A percentile compares a stretch with the other conserved stretches of the same genome.
Conservation (phyloP, 2,329 filamentous ascomycete genomes). For the Geosmithia putterillii region DNA sequence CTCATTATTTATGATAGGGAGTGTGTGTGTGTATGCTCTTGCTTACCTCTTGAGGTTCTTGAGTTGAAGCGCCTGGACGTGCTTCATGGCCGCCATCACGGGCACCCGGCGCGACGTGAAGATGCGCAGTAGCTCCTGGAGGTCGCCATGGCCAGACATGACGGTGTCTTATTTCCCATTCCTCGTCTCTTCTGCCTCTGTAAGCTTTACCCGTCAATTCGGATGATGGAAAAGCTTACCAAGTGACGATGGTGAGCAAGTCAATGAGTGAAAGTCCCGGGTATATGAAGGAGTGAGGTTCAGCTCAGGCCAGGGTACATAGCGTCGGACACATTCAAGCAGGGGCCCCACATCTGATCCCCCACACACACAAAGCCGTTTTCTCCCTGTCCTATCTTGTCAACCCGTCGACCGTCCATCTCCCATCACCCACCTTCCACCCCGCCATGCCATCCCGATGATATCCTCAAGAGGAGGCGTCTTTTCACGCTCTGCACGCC, state of each 20-base stretch:
- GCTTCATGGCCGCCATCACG: constrained; percentile 46
- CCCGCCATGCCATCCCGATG: constrained; percentile 12
- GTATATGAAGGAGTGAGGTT: too few species aligned
- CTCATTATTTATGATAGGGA: not conserved
- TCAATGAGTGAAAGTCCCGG: too few species aligned
- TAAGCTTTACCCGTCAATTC: too few species aligned
- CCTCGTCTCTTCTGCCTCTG: too few species aligned
- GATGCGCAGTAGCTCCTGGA: constrained; percentile 49
- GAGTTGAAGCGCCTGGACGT: constrained; percentile 43
- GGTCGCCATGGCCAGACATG: constrained; percentile 45
- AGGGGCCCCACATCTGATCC: not conserved
- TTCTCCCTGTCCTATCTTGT: not conserved
- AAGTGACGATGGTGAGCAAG: too few species aligned
- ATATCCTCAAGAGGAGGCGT: constrained; percentile 15
- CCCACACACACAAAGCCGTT: not conserved
- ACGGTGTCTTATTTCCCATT: not conserved
- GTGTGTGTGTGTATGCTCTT: constrained; percentile 4
- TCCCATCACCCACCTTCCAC: not conserved
- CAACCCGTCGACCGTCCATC: not conserved
- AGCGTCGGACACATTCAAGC: too few species aligned
- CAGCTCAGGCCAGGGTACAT: too few species aligned
- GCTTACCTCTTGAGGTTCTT: constrained; percentile 43
- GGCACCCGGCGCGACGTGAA: constrained; percentile 46
- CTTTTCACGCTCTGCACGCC: constrained; percentile 5
- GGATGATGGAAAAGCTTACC: too few species aligned